Conservation (phyloP, 73 alveolate genomes). For the Paramecium primaurelia region DNA sequence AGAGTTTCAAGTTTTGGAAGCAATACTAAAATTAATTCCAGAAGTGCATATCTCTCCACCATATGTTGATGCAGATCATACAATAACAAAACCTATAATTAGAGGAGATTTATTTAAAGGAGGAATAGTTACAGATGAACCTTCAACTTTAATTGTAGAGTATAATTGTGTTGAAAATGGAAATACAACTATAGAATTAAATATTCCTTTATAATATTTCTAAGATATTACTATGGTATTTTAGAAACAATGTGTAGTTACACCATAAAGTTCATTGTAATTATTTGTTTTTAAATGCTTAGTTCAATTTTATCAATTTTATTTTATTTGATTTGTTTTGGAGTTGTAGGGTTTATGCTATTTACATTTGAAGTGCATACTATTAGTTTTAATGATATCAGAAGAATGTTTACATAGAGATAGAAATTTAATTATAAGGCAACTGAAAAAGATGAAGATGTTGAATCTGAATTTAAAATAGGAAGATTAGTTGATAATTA, state of each 20-base stretch:
- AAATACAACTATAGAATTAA: constrained; percentile 7
- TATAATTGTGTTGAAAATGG: constrained; percentile 14
- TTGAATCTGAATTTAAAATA: constrained; percentile 35
- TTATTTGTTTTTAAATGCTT: background rate
- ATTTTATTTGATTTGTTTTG: background rate
- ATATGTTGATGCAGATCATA: constrained; percentile 43
- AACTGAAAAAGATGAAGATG: background rate
- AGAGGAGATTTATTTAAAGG: constrained; percentile 32
- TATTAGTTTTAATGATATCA: background rate
- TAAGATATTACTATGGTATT: constrained; percentile 35
- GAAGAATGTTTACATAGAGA: background rate
- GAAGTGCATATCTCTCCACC: constrained; percentile 1
- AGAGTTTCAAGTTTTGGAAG: constrained; percentile 14
- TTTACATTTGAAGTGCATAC: background rate
- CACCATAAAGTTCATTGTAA: background rate
- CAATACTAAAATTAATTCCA: background rate
- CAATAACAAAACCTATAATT: background rate
- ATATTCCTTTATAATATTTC: constrained; percentile 31
- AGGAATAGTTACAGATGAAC: constrained; percentile 23
- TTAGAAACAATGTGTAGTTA: background rate
- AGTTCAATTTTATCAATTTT: background rate
- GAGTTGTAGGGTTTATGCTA: background rate
- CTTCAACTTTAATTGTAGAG: constrained; percentile 4
- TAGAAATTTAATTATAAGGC: background rate
- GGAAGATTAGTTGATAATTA: constrained; percentile 7